Evolutionary conservation across 805 yeast genomes (phyloP).

Genomic region (Komagataella populi): DNA sequence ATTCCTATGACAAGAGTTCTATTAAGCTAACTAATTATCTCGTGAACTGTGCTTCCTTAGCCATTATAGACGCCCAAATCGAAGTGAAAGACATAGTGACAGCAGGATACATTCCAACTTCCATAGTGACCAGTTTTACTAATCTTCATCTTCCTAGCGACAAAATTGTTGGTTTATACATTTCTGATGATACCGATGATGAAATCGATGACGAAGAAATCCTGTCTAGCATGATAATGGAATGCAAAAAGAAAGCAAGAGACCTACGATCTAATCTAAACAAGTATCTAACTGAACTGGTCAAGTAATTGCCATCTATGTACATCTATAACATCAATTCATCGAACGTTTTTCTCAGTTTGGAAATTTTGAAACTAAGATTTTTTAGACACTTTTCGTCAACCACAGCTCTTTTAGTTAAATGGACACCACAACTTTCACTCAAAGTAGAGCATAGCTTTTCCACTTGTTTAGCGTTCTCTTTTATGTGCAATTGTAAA

Average conservation of each 20-base stretch:
- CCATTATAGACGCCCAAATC: conserved; percentile 75
- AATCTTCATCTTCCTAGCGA: conserved; percentile 3
- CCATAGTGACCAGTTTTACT: conserved; percentile 2
- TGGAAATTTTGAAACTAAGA: conserved; percentile 13
- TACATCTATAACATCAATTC: conserved; percentile 2
- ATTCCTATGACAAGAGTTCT: conserved; percentile 18
- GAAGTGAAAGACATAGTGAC: conserved; percentile 70
- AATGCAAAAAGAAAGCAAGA: conserved; percentile 7
- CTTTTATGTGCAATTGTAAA: conserved; percentile 4
- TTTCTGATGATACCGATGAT: not conserved
- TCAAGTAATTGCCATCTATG: not conserved
- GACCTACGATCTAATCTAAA: not conserved
- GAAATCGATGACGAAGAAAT: conserved; percentile 1
- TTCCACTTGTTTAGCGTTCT: conserved; percentile 9
- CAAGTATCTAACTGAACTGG: not conserved
- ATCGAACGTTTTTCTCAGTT: conserved; percentile 12
- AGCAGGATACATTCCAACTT: conserved; percentile 23
- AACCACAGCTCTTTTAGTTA: conserved; percentile 26
- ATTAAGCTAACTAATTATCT: conserved; percentile 24
- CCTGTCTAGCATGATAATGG: conserved; percentile 11
- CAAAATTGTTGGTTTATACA: conserved; percentile 7
- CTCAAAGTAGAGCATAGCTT: conserved; percentile 10
- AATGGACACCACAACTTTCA: conserved; percentile 14
- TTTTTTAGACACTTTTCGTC: conserved; percentile 21
- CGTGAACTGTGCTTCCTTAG: conserved; percentile 53